A percentile compares a stretch with the other conserved stretches of the same genome.
Evolutionary conservation across 2,329 filamentous ascomycete genomes (phyloP).

Genomic region (Alternaria postmessia): DNA sequence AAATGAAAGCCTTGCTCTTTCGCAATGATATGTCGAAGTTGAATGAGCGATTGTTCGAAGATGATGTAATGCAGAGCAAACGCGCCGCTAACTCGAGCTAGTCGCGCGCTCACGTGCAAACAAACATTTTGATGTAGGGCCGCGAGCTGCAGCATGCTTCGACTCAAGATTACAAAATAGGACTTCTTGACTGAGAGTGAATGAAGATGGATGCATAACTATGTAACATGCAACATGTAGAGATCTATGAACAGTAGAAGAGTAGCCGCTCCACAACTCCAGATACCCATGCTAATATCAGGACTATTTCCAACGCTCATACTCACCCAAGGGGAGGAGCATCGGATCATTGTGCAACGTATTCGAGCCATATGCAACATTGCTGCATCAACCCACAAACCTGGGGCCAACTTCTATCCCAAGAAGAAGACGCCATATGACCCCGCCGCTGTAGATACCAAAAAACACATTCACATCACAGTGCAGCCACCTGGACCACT

Average conservation of each 20-base stretch:
- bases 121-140: neutral
- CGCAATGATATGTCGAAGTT: neutral
- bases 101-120: constrained; percentile 6
- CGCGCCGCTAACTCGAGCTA: neutral
- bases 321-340: neutral
- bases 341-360: neutral
- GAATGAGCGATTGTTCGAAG: neutral
- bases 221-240: neutral
- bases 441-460: neutral
- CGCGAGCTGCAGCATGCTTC: neutral
- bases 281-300: neutral
- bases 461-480: constrained; percentile 54
- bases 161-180: neutral
- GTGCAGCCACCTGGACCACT: constrained; percentile 57
- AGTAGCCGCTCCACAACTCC: neutral
- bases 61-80: neutral
- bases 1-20: neutral
- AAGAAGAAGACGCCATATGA: neutral
- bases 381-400: neutral
- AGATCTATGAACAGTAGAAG: neutral
- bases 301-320: neutral
- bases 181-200: neutral
- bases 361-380: neutral
- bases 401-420: neutral
- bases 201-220: neutral